Evolutionary conservation across 2,329 filamentous ascomycete species (phyloP).

Genomic region (Alternaria consortialis): DNA sequence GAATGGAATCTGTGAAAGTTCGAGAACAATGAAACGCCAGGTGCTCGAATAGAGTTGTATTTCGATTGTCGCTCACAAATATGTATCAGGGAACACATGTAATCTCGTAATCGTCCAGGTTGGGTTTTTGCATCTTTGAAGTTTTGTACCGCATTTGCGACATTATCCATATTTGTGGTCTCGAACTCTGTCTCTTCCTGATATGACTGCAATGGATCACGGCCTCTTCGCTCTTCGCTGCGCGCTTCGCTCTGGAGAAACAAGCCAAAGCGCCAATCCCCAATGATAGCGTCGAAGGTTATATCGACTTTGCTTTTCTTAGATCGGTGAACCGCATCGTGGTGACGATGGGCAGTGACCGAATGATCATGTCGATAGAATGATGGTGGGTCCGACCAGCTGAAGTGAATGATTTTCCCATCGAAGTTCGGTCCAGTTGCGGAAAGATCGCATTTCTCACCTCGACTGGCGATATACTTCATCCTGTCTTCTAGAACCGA

Average conservation of each 20-base stretch:
- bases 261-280: background rate
- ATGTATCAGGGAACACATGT: background rate
- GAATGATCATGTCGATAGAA: background rate
- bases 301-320: background rate
- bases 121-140: background rate
- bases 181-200: background rate
- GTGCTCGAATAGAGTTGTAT: background rate
- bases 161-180: background rate
- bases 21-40: background rate
- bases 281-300: background rate
- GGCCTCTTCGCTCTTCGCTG: background rate
- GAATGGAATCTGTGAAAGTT: background rate
- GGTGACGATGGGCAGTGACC: background rate
- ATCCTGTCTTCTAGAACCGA: background rate
- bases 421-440: background rate
- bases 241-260: background rate
- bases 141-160: background rate
- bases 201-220: slow-evolving; percentile 1
- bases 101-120: background rate
- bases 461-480: background rate
- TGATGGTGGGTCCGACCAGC: background rate
- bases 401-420: background rate
- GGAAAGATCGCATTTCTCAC: background rate
- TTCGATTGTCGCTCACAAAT: background rate
- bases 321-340: background rate